Evolutionary conservation across 441 rosid species (phyloP), one percentile per base, ranked within the genome.

Genomic region (Monsonia emarginata): DNA sequence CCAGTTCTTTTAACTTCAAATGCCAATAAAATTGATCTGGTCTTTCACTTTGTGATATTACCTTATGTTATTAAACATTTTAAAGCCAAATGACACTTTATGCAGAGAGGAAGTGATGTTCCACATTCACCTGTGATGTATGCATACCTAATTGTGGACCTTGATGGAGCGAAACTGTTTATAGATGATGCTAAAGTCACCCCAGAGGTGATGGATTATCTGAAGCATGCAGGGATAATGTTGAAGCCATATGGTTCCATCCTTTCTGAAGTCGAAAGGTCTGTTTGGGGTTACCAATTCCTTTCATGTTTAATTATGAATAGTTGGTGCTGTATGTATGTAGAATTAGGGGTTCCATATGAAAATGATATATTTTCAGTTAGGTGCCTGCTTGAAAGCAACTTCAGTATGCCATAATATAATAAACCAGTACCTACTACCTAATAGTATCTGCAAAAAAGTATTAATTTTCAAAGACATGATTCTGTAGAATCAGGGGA

Each of bases 121-220:
- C 97, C 97, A 69, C 88, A 90, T 83, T 90, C 97, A 25, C 97
- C 98, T 63, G 97, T 94, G 62, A 84, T 81, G 84, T 94, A 94
- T 72, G 91, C 97, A 27, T 90, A 94, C 82, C 69, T 94, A 66
- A 79, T 83, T 14, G 90, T 94, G 61, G 95, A 83, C 82, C 76
- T 80, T 50, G 85, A 83, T 74, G 76, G 76, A 64, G 94, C 96
- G 68, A 81, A 81, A 70, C 69, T 94, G 66, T 89, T 90, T 74
- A 73, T 86, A 24, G 96, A 89, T 74, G 72, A 70, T 72, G 76
- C 88, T 66, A 90, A 94, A 81, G 86, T 94, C 52, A 87, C 88
- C 0, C 78, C 82, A 2, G 91, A 85, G 71, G 97, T 89, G 80
- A 83, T 69, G 79, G 78, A 79, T 76, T 90, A 94, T 75, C 81